Conservation (phyloP, 345 rosid species). For the Pistacia vera region DNA sequence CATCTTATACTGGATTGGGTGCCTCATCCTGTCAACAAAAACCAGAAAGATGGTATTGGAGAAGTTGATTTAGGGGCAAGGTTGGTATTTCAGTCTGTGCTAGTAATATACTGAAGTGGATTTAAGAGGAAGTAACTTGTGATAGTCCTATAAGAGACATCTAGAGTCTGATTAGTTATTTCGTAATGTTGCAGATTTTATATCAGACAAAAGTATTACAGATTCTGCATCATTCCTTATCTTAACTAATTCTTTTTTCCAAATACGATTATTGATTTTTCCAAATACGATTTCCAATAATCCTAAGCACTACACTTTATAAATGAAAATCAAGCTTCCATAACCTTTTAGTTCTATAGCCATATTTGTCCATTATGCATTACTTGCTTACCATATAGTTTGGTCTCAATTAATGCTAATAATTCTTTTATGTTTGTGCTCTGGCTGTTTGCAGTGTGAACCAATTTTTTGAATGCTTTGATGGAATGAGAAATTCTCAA, state of each 20-base stretch:
- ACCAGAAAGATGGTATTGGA: constrained; percentile 35
- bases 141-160: neutral
- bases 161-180: neutral
- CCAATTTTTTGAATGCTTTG: constrained; percentile 95
- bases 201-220: neutral
- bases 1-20: constrained; percentile 87
- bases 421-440: constrained; percentile 3
- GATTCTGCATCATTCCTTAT: neutral
- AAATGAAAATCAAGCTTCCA: neutral
- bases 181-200: neutral
- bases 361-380: neutral
- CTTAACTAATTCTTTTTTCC: neutral
- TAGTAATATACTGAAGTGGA: neutral
- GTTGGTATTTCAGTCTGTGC: constrained; percentile 40
- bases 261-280: too few species aligned
- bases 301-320: neutral
- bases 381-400: neutral
- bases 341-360: neutral
- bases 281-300: neutral
- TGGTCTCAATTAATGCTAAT: constrained; percentile 12
- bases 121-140: neutral
- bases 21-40: constrained; percentile 44
- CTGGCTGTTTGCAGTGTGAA: constrained; percentile 63
- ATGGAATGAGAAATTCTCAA: constrained; percentile 86
- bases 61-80: constrained; percentile 86